Evolutionary conservation across 768 basidiomycete genomes (phyloP), one percentile per base, ranked within the genome.

Genomic region (Xerocomus potaroensis): DNA sequence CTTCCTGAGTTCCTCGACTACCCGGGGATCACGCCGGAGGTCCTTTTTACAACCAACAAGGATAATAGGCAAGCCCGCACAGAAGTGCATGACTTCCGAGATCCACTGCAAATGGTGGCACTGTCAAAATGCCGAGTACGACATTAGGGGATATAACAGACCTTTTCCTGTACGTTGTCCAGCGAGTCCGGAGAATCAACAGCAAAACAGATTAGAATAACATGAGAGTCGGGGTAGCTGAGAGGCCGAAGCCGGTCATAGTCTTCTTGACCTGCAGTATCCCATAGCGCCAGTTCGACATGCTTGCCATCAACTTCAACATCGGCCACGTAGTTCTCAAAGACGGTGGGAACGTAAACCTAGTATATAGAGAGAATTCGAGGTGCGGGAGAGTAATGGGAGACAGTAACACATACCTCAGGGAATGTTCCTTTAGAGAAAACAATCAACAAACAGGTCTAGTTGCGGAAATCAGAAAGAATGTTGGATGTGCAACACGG

Each of bases 121-220:
- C 33, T 33, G 37, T 57, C 27, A 56, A 39, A 9, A 46, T 19
- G 40, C 51, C 39, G 24, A 30, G 48, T 44, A 47, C 21, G 44
- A 8, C 21, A 21, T 22, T 33, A 38, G 48, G 23, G 3, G 26
- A 46, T 19, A 35, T 23, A 27, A 75, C 82, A 49, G 33, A 89
- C 96, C 89, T 98, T 98, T 77, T 99, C 96, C 77, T 97, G 93
- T 24, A 99, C 96, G 81, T 99, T 99, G 72, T 96, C 96, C 55
- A 99, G 77, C 40, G 94, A 97, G 69, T 97, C 94, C 27, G 94
- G 94, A 43, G 89, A 92, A 76, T 99, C 96, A 57, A 98, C 84
- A 34, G 96, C 93, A 69, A 96, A 99, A 69, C 95, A 97, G 72
- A 99, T 96, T 58, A 98, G 81, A 74, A 99, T 98, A 69, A 99